Conservation (phyloP, 177 flowering plant genomes). For the Vitis hybrid region DNA sequence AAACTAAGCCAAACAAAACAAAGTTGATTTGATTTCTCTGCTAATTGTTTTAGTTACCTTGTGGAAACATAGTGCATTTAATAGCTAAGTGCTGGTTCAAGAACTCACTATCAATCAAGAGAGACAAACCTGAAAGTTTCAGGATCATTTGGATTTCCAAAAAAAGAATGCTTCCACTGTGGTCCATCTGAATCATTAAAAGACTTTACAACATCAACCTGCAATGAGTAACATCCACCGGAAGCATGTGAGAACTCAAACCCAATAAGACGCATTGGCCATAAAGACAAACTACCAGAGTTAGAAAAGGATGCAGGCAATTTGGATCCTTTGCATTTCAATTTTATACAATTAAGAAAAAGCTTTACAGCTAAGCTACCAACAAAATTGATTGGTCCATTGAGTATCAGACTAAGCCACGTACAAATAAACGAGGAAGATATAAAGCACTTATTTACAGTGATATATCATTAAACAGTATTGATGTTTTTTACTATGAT, state of each 20-base stretch:
- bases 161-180: conserved; percentile 93
- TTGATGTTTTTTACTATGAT: neutral
- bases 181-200: conserved; percentile 86
- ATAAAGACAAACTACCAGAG: neutral
- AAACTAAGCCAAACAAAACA: neutral
- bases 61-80: neutral
- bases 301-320: neutral
- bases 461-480: neutral
- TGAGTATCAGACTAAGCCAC: neutral
- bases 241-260: conserved; percentile 4
- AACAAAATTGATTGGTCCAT: neutral
- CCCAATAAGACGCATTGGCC: neutral
- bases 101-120: neutral
- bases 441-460: neutral
- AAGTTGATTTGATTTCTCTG: neutral
- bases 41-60: neutral
- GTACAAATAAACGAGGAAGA: neutral
- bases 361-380: neutral
- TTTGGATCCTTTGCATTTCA: neutral
- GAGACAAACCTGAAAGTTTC: conserved; percentile 89
- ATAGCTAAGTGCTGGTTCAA: neutral
- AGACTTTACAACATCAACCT: conserved; percentile 85
- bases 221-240: conserved; percentile 10
- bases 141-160: conserved; percentile 97
- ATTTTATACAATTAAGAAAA: neutral